A percentile compares a stretch with the other conserved stretches of the same genome.
Conservation (phyloP, 805 yeast species). For the Suhomyces kilbournensis region DNA sequence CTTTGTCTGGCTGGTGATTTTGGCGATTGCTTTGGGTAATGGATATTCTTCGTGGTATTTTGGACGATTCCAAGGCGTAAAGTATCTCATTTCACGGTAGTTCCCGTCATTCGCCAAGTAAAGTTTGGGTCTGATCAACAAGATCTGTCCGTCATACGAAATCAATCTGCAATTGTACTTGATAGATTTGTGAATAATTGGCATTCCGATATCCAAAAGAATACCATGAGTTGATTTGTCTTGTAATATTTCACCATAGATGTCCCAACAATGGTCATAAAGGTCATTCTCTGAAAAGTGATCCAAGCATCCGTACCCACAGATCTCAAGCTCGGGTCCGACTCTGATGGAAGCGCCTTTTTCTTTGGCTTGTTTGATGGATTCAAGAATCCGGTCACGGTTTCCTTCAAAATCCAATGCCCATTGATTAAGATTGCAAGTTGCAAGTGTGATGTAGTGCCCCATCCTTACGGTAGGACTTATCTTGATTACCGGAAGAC, state of each 20-base stretch:
- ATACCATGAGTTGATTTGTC: slow-evolving; percentile 72
- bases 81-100: slow-evolving; percentile 95
- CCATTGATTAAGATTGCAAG: slow-evolving; percentile 98
- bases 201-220: slow-evolving; percentile 91
- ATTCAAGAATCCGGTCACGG: slow-evolving; percentile 81
- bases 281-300: slow-evolving; percentile 90
- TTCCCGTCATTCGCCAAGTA: slow-evolving; percentile 97
- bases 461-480: slow-evolving; percentile 52
- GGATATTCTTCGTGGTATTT: slow-evolving; percentile 68
- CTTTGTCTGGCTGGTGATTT: slow-evolving; percentile 56
- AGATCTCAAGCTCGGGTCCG: slow-evolving; percentile 93
- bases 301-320: slow-evolving; percentile 94
- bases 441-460: slow-evolving; percentile 82
- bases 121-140: slow-evolving; percentile 87
- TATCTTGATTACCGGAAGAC: not conserved
- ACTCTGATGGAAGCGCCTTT: slow-evolving; percentile 80
- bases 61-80: slow-evolving; percentile 89
- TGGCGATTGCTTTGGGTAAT: slow-evolving; percentile 68
- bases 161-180: slow-evolving; percentile 89
- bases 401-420: slow-evolving; percentile 97
- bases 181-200: slow-evolving; percentile 80
- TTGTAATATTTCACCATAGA: slow-evolving; percentile 72
- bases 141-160: slow-evolving; percentile 72
- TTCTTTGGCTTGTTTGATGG: slow-evolving; percentile 72
- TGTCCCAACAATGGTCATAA: slow-evolving; percentile 91